Evolutionary conservation across 305 asterid species (phyloP).

Genomic region (Plantago lanceolata): DNA sequence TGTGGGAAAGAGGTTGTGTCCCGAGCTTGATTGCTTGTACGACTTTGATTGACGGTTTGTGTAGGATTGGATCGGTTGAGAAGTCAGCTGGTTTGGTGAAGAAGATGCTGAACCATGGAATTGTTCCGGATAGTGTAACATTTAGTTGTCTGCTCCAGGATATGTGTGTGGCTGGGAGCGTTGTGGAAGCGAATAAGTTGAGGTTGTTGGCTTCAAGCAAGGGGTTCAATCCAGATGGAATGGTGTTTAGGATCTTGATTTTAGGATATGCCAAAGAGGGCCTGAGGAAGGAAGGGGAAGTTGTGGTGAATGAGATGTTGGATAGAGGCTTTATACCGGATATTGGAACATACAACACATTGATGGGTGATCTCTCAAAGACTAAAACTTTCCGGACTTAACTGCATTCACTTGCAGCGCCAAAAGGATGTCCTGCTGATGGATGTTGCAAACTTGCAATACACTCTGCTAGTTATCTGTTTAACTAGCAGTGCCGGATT

Average conservation of each 20-base stretch:
- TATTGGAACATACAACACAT: slow-evolving; percentile 66
- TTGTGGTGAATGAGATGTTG: slow-evolving; percentile 79
- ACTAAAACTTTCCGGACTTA: slow-evolving; percentile 23
- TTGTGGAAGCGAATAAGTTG: slow-evolving; percentile 68
- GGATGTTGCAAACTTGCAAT: too few species aligned
- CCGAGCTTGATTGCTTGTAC: slow-evolving; percentile 74
- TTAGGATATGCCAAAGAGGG: slow-evolving; percentile 63
- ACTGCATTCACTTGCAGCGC: not conserved
- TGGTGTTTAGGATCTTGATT: slow-evolving; percentile 68
- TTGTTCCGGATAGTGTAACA: slow-evolving; percentile 70
- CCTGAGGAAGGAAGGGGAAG: slow-evolving; percentile 66
- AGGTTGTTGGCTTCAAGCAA: slow-evolving; percentile 62
- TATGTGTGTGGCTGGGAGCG: slow-evolving; percentile 57
- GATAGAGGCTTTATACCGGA: slow-evolving; percentile 73
- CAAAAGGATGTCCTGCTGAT: not conserved
- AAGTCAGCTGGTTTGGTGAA: slow-evolving; percentile 43
- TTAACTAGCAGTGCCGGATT: too few species aligned
- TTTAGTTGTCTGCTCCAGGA: slow-evolving; percentile 65
- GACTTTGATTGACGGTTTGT: slow-evolving; percentile 62
- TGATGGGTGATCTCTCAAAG: slow-evolving; percentile 56
- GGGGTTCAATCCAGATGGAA: slow-evolving; percentile 66
- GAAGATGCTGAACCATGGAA: slow-evolving; percentile 53
- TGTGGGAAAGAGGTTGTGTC: slow-evolving; percentile 52
- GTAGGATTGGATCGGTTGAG: slow-evolving; percentile 32
- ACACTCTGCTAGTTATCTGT: too few species aligned